A percentile compares a stretch with the other conserved stretches of the same genome.
These are phyloP conservation scores for Pyricularia sp. DNA, from an alignment of 2,329 filamentous ascomycete genomes.

Conservation along the genomic window DNA sequence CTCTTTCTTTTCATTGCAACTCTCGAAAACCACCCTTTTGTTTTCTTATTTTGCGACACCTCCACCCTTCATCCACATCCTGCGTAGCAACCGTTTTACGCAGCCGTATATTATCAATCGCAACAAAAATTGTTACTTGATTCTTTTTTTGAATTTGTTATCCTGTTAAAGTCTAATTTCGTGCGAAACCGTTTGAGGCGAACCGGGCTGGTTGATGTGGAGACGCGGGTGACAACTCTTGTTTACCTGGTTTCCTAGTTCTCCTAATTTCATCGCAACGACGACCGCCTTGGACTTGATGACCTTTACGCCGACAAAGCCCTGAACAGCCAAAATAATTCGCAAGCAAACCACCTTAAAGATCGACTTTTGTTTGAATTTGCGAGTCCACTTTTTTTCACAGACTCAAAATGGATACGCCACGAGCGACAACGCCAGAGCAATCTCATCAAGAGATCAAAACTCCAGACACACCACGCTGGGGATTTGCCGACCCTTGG, in stretches of 20 bases:
- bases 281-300: not conserved
- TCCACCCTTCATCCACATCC: slow-evolving; percentile 1
- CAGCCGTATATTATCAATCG: not conserved
- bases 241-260: not conserved
- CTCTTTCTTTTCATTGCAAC: slow-evolving; percentile 10
- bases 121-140: not conserved
- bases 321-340: not conserved
- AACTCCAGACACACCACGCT: slow-evolving; percentile 56
- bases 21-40: slow-evolving; percentile 2
- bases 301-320: not conserved
- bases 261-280: not conserved
- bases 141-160: not conserved
- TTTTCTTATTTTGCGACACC: slow-evolving; percentile 3
- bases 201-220: not conserved
- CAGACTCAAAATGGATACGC: not conserved
- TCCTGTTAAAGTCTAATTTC: not conserved
- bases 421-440: slow-evolving; percentile 27
- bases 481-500: slow-evolving; percentile 55
- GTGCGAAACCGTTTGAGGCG: not conserved
- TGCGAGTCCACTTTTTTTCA: not conserved
- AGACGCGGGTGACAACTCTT: not conserved
- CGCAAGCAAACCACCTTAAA: not conserved
- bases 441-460: slow-evolving; percentile 23
- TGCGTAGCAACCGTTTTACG: not conserved
- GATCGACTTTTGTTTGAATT: not conserved